phyloP scores from a whole-genome alignment of 2,329 filamentous ascomycete species.

The Akanthomyces muscarius region DNA sequence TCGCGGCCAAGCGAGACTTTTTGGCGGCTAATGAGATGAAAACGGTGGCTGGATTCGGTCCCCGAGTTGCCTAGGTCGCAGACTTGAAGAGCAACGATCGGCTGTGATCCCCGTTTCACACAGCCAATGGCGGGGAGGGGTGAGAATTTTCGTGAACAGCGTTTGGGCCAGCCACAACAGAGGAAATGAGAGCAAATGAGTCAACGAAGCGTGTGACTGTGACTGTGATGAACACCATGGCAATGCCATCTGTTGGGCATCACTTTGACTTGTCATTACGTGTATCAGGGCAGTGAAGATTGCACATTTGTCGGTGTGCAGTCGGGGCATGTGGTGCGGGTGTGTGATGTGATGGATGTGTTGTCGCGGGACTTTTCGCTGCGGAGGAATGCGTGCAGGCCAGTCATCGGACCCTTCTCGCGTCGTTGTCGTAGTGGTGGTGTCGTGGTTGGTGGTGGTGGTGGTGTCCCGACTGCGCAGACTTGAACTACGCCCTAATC shows the following conservation, averaged over 20 bases:
- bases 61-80: neutral
- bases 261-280: slow-evolving; percentile 1
- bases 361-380: slow-evolving; percentile 8
- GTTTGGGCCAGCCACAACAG: neutral
- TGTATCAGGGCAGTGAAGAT: neutral
- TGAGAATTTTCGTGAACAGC: neutral
- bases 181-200: slow-evolving; percentile 4
- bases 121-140: neutral
- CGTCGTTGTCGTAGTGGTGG: neutral
- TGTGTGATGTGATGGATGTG: slow-evolving; percentile 10
- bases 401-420: slow-evolving; percentile 7
- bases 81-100: neutral
- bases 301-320: slow-evolving; percentile 12
- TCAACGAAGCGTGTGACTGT: slow-evolving; percentile 6
- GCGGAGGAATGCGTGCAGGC: neutral
- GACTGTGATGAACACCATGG: slow-evolving; percentile 3
- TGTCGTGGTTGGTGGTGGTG: neutral
- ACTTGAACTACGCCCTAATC: neutral
- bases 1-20: neutral
- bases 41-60: neutral
- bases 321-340: slow-evolving; percentile 4
- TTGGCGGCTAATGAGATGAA: neutral
- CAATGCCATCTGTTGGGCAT: slow-evolving; percentile 5
- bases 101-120: neutral
- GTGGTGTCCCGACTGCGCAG: neutral